Evolutionary conservation across 2,329 filamentous ascomycete genomes (phyloP), one percentile per base, ranked within the genome.

Genomic region (Simplicillium sp.): DNA sequence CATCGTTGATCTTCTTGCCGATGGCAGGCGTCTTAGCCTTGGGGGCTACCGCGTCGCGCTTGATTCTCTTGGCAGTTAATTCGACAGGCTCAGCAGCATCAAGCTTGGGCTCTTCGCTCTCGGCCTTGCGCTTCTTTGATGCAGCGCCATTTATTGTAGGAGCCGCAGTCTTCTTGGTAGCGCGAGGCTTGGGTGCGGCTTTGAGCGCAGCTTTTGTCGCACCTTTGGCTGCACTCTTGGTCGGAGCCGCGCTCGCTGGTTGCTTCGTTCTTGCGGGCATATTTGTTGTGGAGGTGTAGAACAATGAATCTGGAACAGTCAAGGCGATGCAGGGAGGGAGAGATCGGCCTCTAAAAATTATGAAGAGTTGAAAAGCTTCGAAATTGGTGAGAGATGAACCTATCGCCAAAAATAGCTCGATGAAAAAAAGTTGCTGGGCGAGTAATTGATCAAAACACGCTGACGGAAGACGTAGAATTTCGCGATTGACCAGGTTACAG

Each of bases 1-100:
- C 67, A 17, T 73, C 57, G 58, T 87, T 88, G 53, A 89, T 78
- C 55, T 76, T 77, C 60, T 83, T 82, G 55, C 87, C 80, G 46
- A 80, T 59, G 12, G 50, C 48, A 1, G 42, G 36, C 17, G 77
- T 77, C 55, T 79, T 60, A 44, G 53, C 56, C 11, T 47, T 46
- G 7, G 46, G 44, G 3, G 50, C 44, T 12, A 43, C 42, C 12
- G 37, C 13, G 31, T n/a, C 31, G 31, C 13, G 31, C 28, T 48
- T 49, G 17, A 40, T 40, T 43, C 51, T 55, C 50, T 54, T 54
- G 20, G 44, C 38, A 62, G 50, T 44, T 38, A 25, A 25, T 25
- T 25, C 20, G 20, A 9, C 20, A 16, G 49, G 34, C 3, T 46
- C 45, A 34, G 42, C 45, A 6, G 41, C 29, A 16, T 48, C 40